phyloP scores from a whole-genome alignment of 345 rosid genomes.

The Xanthoceras sorbifolium region DNA sequence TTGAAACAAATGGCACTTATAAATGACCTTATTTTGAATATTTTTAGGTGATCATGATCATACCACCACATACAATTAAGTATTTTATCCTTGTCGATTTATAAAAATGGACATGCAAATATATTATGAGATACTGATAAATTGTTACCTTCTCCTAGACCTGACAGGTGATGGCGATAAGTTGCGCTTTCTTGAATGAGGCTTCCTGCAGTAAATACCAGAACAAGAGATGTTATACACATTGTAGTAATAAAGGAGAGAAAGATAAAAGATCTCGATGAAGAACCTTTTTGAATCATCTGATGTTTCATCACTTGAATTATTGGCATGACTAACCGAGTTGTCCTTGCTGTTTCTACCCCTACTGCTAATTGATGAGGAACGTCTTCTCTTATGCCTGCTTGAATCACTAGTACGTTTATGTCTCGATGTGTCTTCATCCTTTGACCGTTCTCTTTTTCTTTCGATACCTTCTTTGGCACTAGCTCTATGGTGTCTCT shows the following conservation, averaged over 20 bases:
- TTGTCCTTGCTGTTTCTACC: constrained; percentile 54
- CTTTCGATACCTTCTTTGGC: constrained; percentile 50
- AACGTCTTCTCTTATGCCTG: constrained; percentile 67
- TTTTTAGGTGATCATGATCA: background rate
- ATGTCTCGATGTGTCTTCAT: constrained; percentile 51
- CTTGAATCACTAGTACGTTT: constrained; percentile 50
- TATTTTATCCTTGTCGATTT: background rate
- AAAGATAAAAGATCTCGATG: constrained; percentile 18
- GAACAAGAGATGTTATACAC: constrained; percentile 26
- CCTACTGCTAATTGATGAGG: constrained; percentile 59
- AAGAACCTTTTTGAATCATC: constrained; percentile 74
- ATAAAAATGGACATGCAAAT: constrained; percentile 9
- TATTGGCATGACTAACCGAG: constrained; percentile 31
- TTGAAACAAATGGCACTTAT: background rate
- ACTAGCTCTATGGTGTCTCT: constrained; percentile 49
- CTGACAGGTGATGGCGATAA: constrained; percentile 81
- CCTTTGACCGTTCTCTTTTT: constrained; percentile 55
- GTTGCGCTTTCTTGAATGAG: constrained; percentile 51
- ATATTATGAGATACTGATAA: constrained; percentile 19
- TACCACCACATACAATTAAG: background rate
- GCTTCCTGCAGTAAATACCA: constrained; percentile 53
- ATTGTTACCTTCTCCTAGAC: constrained; percentile 80
- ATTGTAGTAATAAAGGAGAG: constrained; percentile 10
- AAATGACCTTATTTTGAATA: background rate
- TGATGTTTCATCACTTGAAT: constrained; percentile 66